Percentiles rank a stretch among this genome's conserved stretches.
phyloP scores from a whole-genome alignment of 2,329 filamentous ascomycete species.

The Talaromyces sp. region DNA sequence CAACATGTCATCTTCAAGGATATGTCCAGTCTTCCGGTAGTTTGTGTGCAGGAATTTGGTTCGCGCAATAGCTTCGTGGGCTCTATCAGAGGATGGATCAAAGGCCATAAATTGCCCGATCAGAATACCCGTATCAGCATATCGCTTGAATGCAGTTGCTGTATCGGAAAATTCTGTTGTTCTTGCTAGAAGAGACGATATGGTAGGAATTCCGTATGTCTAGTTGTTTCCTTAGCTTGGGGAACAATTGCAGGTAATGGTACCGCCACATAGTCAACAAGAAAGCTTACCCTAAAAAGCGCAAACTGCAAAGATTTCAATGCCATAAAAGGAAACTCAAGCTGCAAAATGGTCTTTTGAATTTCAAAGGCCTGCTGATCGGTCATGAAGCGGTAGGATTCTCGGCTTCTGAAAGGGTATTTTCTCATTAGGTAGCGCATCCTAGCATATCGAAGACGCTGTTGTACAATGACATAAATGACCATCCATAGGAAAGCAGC shows the following conservation, averaged over 20 bases:
- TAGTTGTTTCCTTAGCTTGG: slow-evolving; percentile 22
- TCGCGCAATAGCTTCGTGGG: slow-evolving; percentile 54
- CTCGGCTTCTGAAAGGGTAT: slow-evolving; percentile 40
- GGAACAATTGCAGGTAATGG: not conserved
- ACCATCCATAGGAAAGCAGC: not conserved
- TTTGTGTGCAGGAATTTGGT: slow-evolving; percentile 62
- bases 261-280: not conserved
- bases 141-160: slow-evolving; percentile 52
- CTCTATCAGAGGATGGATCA: slow-evolving; percentile 43
- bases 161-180: slow-evolving; percentile 50
- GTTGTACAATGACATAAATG: not conserved
- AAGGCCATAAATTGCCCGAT: slow-evolving; percentile 49
- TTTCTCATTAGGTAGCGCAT: slow-evolving; percentile 4
- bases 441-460: slow-evolving; percentile 7
- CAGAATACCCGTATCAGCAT: slow-evolving; percentile 51
- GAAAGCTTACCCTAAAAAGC: slow-evolving; percentile 50
- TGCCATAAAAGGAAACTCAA: slow-evolving; percentile 56
- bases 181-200: slow-evolving; percentile 48
- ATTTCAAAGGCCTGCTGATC: slow-evolving; percentile 53
- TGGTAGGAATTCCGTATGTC: slow-evolving; percentile 57
- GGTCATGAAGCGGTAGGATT: slow-evolving; percentile 52
- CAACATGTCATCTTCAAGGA: slow-evolving; percentile 61
- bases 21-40: slow-evolving; percentile 58
- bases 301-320: slow-evolving; percentile 56
- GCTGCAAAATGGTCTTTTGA: slow-evolving; percentile 42